phyloP scores from a whole-genome alignment of 331 rosid genomes.

The Telfairia occidentalis region DNA sequence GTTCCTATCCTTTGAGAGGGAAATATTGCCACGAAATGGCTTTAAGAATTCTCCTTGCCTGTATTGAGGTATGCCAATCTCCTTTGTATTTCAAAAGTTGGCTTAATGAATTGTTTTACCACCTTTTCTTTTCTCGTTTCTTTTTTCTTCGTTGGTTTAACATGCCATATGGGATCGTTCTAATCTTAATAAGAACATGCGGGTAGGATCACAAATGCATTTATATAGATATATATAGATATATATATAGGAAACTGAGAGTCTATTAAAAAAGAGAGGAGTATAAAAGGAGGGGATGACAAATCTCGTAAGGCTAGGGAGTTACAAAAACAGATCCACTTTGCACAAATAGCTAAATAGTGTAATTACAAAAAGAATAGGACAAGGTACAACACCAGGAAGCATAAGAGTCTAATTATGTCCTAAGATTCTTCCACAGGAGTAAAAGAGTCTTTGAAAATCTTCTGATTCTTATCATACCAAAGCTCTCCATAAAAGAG shows the following conservation, averaged over 20 bases:
- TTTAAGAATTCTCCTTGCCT: conserved; percentile 80
- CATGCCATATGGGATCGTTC: not conserved
- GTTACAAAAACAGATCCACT: not conserved
- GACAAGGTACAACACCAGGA: not conserved
- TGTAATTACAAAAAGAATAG: not conserved
- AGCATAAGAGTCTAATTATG: not conserved
- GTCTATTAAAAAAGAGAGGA: not conserved
- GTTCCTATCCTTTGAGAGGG: conserved; percentile 88
- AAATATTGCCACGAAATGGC: conserved; percentile 99
- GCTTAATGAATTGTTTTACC: not conserved
- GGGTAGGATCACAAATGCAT: not conserved
- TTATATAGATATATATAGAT: too few relatives aligned
- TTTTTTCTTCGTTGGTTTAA: not conserved
- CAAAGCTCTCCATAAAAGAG: not conserved
- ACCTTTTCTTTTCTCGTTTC: not conserved
- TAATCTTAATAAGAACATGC: not conserved
- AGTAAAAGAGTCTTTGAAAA: not conserved
- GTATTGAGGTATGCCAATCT: conserved; percentile 64
- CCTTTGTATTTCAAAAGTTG: not conserved
- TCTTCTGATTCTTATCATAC: not conserved
- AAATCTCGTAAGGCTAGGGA: not conserved
- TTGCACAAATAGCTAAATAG: not conserved
- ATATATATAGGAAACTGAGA: not conserved
- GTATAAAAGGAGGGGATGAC: not conserved
- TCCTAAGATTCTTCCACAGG: not conserved